Evolutionary conservation across 164 flowering plant species (phyloP), one percentile per base, ranked within the genome.

Genomic region (Berberis vulgaris): DNA sequence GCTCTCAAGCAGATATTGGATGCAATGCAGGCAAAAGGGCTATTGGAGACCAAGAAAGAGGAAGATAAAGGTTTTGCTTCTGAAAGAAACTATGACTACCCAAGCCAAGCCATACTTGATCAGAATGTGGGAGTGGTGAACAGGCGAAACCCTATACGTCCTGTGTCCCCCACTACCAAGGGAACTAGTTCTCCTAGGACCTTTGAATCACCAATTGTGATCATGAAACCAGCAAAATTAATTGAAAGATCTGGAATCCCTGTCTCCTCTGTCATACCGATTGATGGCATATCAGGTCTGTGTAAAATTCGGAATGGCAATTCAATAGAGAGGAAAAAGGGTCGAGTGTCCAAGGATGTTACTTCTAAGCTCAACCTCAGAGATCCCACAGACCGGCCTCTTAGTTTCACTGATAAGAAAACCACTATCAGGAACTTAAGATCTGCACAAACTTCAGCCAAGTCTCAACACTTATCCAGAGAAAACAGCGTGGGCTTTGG

Each of bases 1-100:
- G 97, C 99, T 67, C 93, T 94, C 43, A 88, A 87, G 74, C 96
- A 88, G 74, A 89, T 91, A 63, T 79, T 91, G 71, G 95, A 89
- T 64, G 82, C 96, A 68, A 88, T 95, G 92, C 89, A 88, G 68
- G 78, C 75, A 2, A 82, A 26, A 26, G 26, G 26, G 26, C 26
- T 26, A 26, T 26, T 26, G 26, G 26, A 26, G 26, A 26, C 26
- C 26, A 26, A 26, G 26, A 26, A 67, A 44, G 78, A 69, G 41
- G 69, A 67, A 43, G 82, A 81, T 26, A 66, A 79, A 54, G 50
- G 73, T 61, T 63, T 70, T 49, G 57, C 39, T 5, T 62, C 74
- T 52, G 82, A 72, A 41, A 75, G 73, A 65, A 67, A 73, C 61
- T 72, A 57, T 61, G 49, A 56, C 54, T 66, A 69, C 64, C 66